Evolutionary conservation across 108 stramenopile genomes (phyloP), one percentile per base, ranked within the genome.

Genomic region (Cyclotella baltica): DNA sequence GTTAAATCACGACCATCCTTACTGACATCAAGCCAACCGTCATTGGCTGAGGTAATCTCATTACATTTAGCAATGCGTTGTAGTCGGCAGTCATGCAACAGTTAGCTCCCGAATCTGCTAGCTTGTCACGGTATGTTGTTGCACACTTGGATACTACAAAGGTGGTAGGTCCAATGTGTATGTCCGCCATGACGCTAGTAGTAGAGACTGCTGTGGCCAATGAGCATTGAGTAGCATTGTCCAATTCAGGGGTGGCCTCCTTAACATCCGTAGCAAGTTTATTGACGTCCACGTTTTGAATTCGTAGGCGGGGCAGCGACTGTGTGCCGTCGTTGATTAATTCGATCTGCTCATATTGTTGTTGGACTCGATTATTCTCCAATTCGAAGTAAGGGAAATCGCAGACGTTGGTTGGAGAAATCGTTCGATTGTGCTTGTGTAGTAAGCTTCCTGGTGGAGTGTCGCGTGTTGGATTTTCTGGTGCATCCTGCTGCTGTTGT

Each of bases 31-130:
- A 55, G n/a, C 55, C 55, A 1, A 55, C 25, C 1, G n/a, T n/a
- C 3, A 55, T 25, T 2, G 55, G 55, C 0, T 22, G 1, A 1
- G 1, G 10, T 2, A 55, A 5, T 55, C 11, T 1, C 2, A 0
- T 2, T 1, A 55, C 5, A 5, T 55, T 55, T 22, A 11, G 2
- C 25, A 55, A 23, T 11, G 25, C 2, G 5, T 25, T 55, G 22
- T 11, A 25, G 23, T 55, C 25, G 23, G n/a, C 23, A 27, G 55
- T 55, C 55, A 55, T 55, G 25, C 55, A 55, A 5, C 55, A 55
- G 25, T 55, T 55, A 3, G 55, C 55, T 11, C 55, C 55, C 4
- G 25, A 55, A 55, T 55, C 55, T 25, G 55, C 55, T 23, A 55
- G 11, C 5, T 55, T 27, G 11, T 23, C 55, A 11, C 25, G 20